Evolutionary conservation across 495 filamentous ascomycete species (phyloP).

Genomic region (Podospora pseudoanserina): DNA sequence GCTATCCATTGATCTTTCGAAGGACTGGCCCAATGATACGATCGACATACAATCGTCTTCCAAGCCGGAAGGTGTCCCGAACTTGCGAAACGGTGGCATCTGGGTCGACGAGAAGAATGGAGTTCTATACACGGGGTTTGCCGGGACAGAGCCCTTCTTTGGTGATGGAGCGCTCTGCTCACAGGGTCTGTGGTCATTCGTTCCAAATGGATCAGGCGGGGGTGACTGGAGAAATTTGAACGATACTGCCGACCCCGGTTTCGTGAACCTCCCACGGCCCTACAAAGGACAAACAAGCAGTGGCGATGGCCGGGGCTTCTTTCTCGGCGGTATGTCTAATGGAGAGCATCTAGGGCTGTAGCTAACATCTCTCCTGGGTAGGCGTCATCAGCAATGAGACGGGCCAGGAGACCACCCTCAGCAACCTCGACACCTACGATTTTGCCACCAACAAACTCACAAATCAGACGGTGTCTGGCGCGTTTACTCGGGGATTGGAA

Average conservation of each 20-base stretch:
- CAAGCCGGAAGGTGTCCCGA: constrained; percentile 20
- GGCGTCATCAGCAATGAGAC: constrained; percentile 9
- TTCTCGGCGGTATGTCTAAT: constrained; percentile 20
- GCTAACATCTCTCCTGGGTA: not conserved
- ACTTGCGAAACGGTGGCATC: constrained; percentile 20
- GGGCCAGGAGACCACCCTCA: not conserved
- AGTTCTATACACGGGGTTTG: constrained; percentile 26
- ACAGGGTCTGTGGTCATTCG: constrained; percentile 26
- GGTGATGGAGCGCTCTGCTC: constrained; percentile 14
- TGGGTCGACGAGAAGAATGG: constrained; percentile 22
- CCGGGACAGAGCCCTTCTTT: constrained; percentile 17
- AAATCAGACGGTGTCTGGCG: constrained; percentile 4
- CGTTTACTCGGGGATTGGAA: constrained; percentile 4
- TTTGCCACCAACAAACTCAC: constrained; percentile 11
- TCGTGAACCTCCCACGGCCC: constrained; percentile 18
- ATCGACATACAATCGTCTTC: constrained; percentile 16
- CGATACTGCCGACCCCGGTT: constrained; percentile 17
- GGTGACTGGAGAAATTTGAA: constrained; percentile 27
- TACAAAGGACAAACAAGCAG: constrained; percentile 19
- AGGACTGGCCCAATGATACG: constrained; percentile 22
- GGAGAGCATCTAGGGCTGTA: not conserved
- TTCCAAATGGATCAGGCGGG: constrained; percentile 11
- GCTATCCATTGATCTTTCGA: constrained; percentile 22
- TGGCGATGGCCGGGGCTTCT: constrained; percentile 22
- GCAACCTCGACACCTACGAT: constrained; percentile 20